phyloP scores from a whole-genome alignment of 345 rosid genomes.

The Salix suchowensis region DNA sequence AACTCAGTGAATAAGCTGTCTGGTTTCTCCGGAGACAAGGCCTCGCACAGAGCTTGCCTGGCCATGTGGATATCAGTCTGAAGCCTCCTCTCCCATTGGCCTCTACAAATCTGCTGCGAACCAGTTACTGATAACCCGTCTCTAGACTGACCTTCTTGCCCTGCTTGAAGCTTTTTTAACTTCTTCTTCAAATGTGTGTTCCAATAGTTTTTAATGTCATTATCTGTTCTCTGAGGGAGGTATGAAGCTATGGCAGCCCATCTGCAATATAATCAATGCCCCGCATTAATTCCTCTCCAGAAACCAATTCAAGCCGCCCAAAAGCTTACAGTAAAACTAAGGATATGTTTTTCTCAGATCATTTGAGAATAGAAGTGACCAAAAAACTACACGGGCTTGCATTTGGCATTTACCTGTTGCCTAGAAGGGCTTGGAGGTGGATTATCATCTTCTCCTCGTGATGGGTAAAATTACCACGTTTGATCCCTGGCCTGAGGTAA shows the following conservation, averaged over 20 bases:
- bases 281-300: not conserved
- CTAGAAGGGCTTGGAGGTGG: slow-evolving; percentile 96
- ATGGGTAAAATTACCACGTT: slow-evolving; percentile 81
- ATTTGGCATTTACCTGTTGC: slow-evolving; percentile 64
- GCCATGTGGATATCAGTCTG: slow-evolving; percentile 89
- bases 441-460: slow-evolving; percentile 88
- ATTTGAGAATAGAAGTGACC: not conserved
- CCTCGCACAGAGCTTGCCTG: slow-evolving; percentile 67
- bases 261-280: slow-evolving; percentile 36
- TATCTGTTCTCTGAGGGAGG: slow-evolving; percentile 93
- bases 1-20: slow-evolving; percentile 11
- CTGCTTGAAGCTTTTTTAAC: slow-evolving; percentile 51
- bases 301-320: not conserved
- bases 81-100: slow-evolving; percentile 83
- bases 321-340: not conserved
- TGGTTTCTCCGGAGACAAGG: slow-evolving; percentile 62
- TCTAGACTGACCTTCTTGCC: slow-evolving; percentile 21
- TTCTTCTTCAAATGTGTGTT: slow-evolving; percentile 88
- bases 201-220: slow-evolving; percentile 93
- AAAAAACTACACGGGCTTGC: not conserved
- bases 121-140: slow-evolving; percentile 37
- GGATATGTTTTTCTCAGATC: no score
- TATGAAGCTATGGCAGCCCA: slow-evolving; percentile 99
- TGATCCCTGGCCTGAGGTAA: slow-evolving; percentile 90
- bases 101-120: slow-evolving; percentile 41